phyloP scores from a whole-genome alignment of 78 protist genomes.

The Guillardia theta region DNA sequence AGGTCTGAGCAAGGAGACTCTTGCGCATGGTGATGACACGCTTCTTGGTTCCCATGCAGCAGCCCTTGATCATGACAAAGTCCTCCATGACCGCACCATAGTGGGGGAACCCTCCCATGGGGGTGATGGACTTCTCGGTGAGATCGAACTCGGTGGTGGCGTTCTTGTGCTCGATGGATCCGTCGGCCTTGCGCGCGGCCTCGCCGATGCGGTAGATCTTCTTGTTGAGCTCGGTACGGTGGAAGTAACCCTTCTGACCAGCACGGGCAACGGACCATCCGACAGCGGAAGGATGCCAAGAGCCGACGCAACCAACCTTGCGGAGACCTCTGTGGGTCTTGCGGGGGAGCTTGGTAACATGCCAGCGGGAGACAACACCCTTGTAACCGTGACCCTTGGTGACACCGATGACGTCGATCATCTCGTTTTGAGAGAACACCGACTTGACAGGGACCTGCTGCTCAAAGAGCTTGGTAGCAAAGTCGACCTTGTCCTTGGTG shows the following conservation, averaged over 20 bases:
- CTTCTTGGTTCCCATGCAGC: conserved; percentile 89
- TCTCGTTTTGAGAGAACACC: conserved; percentile 78
- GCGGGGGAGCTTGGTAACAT: conserved; percentile 94
- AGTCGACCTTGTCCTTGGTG: conserved; percentile 93
- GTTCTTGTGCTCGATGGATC: conserved; percentile 59
- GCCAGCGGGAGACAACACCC: conserved; percentile 98
- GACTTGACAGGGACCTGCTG: conserved; percentile 85
- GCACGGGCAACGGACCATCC: conserved; percentile 98
- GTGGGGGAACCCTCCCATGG: conserved; percentile 99
- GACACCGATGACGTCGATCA: conserved; percentile 95
- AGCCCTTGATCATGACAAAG: conserved; percentile 96
- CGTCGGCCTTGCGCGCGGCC: conserved; percentile 43
- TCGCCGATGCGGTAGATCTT: conserved; percentile 96
- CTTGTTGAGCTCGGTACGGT: conserved; percentile 99
- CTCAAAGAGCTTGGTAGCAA: conserved; percentile 90
- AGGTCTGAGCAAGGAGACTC: conserved; percentile 77
- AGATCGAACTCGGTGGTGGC: conserved; percentile 97
- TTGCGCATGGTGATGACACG: conserved; percentile 96
- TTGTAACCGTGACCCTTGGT: conserved; percentile 98
- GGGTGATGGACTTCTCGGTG: conserved; percentile 98
- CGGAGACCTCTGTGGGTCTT: conserved; percentile 99
- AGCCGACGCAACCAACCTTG: conserved; percentile 99
- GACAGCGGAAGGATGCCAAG: conserved; percentile 99
- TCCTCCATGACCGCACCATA: conserved; percentile 96
- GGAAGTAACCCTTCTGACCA: conserved; percentile 99